Evolutionary conservation across 495 filamentous ascomycete species (phyloP).

Genomic region (Penicillium atrosanguineum): DNA sequence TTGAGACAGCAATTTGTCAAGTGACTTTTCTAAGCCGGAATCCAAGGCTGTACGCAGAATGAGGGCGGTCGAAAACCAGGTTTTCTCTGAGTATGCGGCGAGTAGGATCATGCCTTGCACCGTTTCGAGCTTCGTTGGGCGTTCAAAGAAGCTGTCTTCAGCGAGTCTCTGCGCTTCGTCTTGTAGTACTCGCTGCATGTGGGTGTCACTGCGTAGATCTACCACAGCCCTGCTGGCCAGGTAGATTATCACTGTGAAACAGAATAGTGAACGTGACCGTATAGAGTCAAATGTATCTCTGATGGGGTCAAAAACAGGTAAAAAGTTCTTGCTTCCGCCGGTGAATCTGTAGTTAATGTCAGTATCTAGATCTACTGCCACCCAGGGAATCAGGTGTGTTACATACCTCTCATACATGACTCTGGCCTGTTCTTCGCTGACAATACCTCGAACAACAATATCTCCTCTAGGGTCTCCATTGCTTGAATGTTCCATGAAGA

Average conservation of each 20-base stretch:
- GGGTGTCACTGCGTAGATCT: slow-evolving; percentile 36
- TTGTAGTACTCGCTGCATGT: slow-evolving; percentile 44
- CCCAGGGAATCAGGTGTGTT: background rate
- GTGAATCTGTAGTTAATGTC: slow-evolving; percentile 27
- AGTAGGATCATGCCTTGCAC: slow-evolving; percentile 46
- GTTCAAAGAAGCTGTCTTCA: slow-evolving; percentile 45
- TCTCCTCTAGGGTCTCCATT: slow-evolving; percentile 35
- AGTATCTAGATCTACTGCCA: background rate
- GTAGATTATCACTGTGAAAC: slow-evolving; percentile 45
- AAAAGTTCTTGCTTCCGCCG: slow-evolving; percentile 40
- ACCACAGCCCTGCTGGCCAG: slow-evolving; percentile 39
- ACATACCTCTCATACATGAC: slow-evolving; percentile 42
- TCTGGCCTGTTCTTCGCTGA: slow-evolving; percentile 39
- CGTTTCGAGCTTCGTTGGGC: slow-evolving; percentile 42
- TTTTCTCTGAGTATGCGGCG: slow-evolving; percentile 45
- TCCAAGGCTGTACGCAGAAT: slow-evolving; percentile 43
- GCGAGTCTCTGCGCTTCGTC: slow-evolving; percentile 43
- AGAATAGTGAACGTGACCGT: slow-evolving; percentile 42
- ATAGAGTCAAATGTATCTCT: slow-evolving; percentile 46
- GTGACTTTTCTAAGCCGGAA: slow-evolving; percentile 41
- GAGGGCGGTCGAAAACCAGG: slow-evolving; percentile 45
- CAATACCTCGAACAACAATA: slow-evolving; percentile 39
- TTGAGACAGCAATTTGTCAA: slow-evolving; percentile 38
- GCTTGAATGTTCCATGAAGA: slow-evolving; percentile 37
- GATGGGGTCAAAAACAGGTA: slow-evolving; percentile 42